phyloP scores from a whole-genome alignment of 208 protist species.

The Angomonas ambiguus region DNA sequence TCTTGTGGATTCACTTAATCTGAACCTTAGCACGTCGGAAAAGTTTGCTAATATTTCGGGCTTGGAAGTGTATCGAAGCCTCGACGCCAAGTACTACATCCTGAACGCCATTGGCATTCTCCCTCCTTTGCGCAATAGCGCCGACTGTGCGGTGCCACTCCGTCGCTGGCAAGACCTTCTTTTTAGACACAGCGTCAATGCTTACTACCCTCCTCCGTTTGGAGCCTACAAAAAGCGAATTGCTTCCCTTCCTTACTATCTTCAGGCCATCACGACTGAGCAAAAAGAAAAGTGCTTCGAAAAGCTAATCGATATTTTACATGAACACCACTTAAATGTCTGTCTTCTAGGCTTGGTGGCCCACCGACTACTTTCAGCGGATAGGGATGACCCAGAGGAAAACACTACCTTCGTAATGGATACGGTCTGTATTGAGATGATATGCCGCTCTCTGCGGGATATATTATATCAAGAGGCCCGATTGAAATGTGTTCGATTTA shows the following conservation, averaged over 20 bases:
- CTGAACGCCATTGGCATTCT: conserved; percentile 42
- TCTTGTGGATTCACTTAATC: conserved; percentile 40
- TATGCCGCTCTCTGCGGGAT: conserved; percentile 37
- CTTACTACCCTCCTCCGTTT: not conserved
- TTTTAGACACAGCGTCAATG: conserved; percentile 5
- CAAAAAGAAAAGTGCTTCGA: conserved; percentile 21
- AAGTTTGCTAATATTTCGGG: conserved; percentile 23
- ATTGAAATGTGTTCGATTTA: conserved; percentile 16
- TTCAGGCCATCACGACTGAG: conserved; percentile 22
- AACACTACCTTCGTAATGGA: conserved; percentile 24
- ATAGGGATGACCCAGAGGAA: conserved; percentile 28
- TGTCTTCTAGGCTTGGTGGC: conserved; percentile 33
- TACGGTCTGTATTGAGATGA: conserved; percentile 35
- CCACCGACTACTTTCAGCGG: conserved; percentile 18
- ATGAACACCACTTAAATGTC: conserved; percentile 36
- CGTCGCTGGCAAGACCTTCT: conserved; percentile 40
- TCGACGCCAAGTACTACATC: conserved; percentile 48
- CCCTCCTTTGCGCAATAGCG: conserved; percentile 21
- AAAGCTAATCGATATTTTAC: conserved; percentile 31
- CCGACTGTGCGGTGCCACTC: conserved; percentile 19
- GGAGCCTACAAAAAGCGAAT: conserved; percentile 18
- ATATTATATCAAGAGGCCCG: conserved; percentile 25
- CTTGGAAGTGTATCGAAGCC: conserved; percentile 43
- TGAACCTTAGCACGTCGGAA: conserved; percentile 13
- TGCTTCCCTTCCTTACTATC: conserved; percentile 10